Percentiles rank a stretch among this genome's conserved stretches.
phyloP scores from a whole-genome alignment of 228 moss, liverwort and hornwort genomes.

The Sphagnum fallax region DNA sequence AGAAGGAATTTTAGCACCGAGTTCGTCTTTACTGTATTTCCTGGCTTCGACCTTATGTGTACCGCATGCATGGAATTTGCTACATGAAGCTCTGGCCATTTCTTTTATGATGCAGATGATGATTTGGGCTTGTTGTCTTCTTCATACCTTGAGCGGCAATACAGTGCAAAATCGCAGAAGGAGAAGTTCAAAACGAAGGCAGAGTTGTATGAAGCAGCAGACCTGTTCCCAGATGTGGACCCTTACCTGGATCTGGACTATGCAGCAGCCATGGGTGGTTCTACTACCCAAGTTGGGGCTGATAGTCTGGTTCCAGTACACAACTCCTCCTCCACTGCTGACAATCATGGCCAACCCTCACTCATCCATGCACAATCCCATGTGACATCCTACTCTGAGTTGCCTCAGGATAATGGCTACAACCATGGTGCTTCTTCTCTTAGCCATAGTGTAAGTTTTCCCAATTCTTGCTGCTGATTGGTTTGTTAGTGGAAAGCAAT shows the following conservation, averaged over 20 bases:
- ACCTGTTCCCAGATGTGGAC: slow-evolving; percentile 73
- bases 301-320: slow-evolving; percentile 91
- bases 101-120: slow-evolving; percentile 13
- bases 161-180: slow-evolving; percentile 41
- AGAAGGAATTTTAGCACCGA: slow-evolving; percentile 4
- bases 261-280: slow-evolving; percentile 37
- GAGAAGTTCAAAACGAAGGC: slow-evolving; percentile 35
- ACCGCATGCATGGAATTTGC: not conserved
- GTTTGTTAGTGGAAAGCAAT: not conserved
- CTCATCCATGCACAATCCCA: slow-evolving; percentile 17
- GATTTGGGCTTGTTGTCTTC: slow-evolving; percentile 30
- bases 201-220: slow-evolving; percentile 33
- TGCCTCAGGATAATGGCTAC: slow-evolving; percentile 37
- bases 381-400: slow-evolving; percentile 40
- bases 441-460: slow-evolving; percentile 55
- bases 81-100: not conserved
- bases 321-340: slow-evolving; percentile 21
- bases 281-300: slow-evolving; percentile 13
- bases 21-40: not conserved
- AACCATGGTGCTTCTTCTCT: slow-evolving; percentile 48
- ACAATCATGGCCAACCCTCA: slow-evolving; percentile 2
- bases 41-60: not conserved
- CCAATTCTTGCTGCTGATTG: not conserved
- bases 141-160: slow-evolving; percentile 17
- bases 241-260: slow-evolving; percentile 81